Percentiles rank a stretch among this genome's conserved stretches.
Conservation (phyloP, 768 basidiomycete species). For the Lentinula edodes region DNA sequence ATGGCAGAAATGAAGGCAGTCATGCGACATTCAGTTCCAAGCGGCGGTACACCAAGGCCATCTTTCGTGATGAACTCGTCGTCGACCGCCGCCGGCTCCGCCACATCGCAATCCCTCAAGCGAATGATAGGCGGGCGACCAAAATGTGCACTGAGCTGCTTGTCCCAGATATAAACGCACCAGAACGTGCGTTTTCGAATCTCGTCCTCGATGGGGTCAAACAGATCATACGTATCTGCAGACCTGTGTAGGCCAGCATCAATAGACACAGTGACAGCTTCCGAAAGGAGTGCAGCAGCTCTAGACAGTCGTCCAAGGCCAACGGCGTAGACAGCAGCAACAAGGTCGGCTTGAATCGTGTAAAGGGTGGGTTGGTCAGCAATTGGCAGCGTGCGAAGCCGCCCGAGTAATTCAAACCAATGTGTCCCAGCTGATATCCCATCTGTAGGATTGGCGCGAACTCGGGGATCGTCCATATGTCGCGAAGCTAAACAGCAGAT, state of each 20-base stretch:
- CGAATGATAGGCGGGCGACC: slow-evolving; percentile 85
- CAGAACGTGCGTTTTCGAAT: slow-evolving; percentile 93
- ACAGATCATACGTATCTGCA: slow-evolving; percentile 79
- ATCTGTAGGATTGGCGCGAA: slow-evolving; percentile 75
- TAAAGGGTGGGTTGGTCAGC: slow-evolving; percentile 88
- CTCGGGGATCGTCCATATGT: slow-evolving; percentile 89
- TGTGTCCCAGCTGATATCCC: slow-evolving; percentile 86
- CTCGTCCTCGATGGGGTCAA: slow-evolving; percentile 87
- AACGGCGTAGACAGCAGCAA: slow-evolving; percentile 91
- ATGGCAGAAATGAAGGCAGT: slow-evolving; percentile 74
- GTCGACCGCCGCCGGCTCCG: slow-evolving; percentile 79
- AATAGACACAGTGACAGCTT: slow-evolving; percentile 81
- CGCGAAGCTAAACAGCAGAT: slow-evolving; percentile 88
- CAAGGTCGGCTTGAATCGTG: slow-evolving; percentile 85
- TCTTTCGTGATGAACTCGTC: slow-evolving; percentile 87
- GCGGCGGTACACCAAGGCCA: slow-evolving; percentile 57
- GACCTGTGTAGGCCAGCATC: slow-evolving; percentile 88
- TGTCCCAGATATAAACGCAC: slow-evolving; percentile 97
- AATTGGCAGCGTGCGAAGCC: slow-evolving; percentile 82
- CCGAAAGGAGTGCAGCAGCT: slow-evolving; percentile 80
- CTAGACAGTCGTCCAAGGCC: slow-evolving; percentile 86
- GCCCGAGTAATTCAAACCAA: slow-evolving; percentile 87
- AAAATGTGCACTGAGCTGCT: slow-evolving; percentile 85
- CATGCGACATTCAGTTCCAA: slow-evolving; percentile 71
- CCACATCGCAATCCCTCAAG: slow-evolving; percentile 86